Percentiles rank a stretch among this genome's conserved stretches.
Evolutionary conservation across 176 grass and related monocot genomes (phyloP).

Genomic region (Rhynchospora pubera): DNA sequence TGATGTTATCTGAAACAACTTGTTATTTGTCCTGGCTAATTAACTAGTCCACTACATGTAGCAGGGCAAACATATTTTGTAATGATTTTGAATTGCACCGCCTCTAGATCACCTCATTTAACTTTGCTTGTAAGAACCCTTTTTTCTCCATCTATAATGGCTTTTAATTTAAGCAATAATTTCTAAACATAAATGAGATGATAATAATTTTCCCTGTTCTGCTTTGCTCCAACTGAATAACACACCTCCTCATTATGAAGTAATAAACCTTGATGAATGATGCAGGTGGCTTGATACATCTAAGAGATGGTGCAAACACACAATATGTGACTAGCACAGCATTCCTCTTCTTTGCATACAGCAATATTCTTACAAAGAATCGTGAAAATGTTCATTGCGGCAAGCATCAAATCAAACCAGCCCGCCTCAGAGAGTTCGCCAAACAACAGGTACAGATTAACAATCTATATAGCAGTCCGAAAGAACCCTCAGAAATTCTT

Average conservation of each 20-base stretch:
- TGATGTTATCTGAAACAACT: too few species aligned
- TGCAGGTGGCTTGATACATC: constrained; percentile 75
- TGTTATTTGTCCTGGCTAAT: too few species aligned
- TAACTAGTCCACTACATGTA: too few species aligned
- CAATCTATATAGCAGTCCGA: not conserved
- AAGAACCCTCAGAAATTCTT: not conserved
- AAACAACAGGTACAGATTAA: constrained; percentile 44
- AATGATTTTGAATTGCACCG: too few species aligned
- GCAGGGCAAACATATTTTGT: too few species aligned
- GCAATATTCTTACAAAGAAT: constrained; percentile 51
- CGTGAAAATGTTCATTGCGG: constrained; percentile 60
- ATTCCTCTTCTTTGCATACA: constrained; percentile 66
- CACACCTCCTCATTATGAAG: not conserved
- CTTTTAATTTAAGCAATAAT: too few species aligned
- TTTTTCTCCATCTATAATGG: too few species aligned
- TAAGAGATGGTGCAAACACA: constrained; percentile 87
- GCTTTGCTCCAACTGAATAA: not conserved
- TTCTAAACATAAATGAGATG: not conserved
- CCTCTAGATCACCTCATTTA: too few species aligned
- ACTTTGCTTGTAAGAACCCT: too few species aligned
- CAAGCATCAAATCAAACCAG: constrained; percentile 23
- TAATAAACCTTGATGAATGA: not conserved
- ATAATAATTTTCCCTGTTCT: not conserved
- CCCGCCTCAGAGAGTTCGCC: constrained; percentile 59
- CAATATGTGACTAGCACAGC: constrained; percentile 78